These are phyloP conservation scores for Eragrostis curvula DNA, from an alignment of 176 grass and related monocot species.

Conservation along the genomic window DNA sequence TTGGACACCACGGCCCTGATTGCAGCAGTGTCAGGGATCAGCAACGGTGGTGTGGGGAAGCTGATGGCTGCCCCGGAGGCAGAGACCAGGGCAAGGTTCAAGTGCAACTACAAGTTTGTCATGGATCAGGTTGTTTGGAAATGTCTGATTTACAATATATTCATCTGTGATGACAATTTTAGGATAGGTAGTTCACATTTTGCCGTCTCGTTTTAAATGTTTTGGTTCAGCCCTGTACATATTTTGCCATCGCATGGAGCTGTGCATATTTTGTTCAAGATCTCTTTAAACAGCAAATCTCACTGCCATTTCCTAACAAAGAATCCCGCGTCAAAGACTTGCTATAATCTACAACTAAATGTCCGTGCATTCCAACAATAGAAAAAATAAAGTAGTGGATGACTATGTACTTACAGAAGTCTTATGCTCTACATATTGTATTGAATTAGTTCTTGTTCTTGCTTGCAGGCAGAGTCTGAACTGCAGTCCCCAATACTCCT, in stretches of 20 bases:
- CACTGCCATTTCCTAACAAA: not conserved
- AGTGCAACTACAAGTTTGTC: constrained; percentile 88
- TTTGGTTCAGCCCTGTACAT: no score
- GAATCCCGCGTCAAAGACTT: not conserved
- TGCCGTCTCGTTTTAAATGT: not conserved
- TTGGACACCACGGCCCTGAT: constrained; percentile 89
- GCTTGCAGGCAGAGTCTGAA: constrained; percentile 67
- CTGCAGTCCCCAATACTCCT: constrained; percentile 66
- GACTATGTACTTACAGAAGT: constrained; percentile 2
- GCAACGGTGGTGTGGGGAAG: constrained; percentile 69
- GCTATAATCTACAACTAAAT: not conserved
- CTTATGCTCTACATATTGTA: not conserved
- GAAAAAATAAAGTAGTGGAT: not conserved
- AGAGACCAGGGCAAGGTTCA: constrained; percentile 74
- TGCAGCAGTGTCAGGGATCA: constrained; percentile 86
- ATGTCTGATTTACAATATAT: constrained; percentile 1
- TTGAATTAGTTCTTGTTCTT: constrained; percentile 26
- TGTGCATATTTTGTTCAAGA: not conserved
- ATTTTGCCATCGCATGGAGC: no score
- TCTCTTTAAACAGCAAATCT: not conserved
- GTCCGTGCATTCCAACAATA: constrained; percentile 5
- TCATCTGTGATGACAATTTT: constrained; percentile 13
- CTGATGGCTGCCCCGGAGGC: constrained; percentile 52
- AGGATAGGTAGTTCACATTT: not conserved
- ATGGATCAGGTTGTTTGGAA: constrained; percentile 67